A percentile compares a stretch with the other conserved stretches of the same genome.
These are phyloP conservation scores for Senna tora DNA, from an alignment of 306 rosid genomes.

Conservation along the genomic window DNA sequence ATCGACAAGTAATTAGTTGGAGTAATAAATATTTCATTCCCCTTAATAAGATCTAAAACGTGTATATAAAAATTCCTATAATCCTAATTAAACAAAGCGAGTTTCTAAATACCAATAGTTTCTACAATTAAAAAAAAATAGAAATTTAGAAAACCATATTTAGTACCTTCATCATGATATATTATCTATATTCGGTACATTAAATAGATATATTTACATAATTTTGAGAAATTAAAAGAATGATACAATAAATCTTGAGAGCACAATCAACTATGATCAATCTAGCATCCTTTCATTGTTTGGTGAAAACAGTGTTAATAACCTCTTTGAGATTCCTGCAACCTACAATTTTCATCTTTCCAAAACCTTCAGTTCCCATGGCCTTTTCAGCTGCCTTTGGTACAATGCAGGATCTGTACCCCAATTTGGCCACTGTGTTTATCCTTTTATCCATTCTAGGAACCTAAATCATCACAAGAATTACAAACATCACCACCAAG, in stretches of 20 bases:
- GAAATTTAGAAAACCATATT: too few species aligned
- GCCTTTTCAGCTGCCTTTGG: slow-evolving; percentile 66
- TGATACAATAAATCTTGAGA: slow-evolving; percentile 22
- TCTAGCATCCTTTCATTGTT: slow-evolving; percentile 34
- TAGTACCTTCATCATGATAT: too few species aligned
- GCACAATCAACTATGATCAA: slow-evolving; percentile 2
- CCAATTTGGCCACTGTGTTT: slow-evolving; percentile 70
- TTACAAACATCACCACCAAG: background rate
- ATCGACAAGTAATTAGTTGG: too few species aligned
- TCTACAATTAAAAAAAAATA: too few species aligned
- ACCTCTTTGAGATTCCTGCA: slow-evolving; percentile 87
- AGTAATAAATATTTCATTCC: too few species aligned
- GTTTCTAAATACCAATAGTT: too few species aligned
- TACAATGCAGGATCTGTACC: slow-evolving; percentile 71
- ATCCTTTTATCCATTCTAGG: slow-evolving; percentile 86
- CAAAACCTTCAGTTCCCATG: slow-evolving; percentile 45
- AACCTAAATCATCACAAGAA: slow-evolving; percentile 54
- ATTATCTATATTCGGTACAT: slow-evolving; percentile 5
- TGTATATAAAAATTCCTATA: too few species aligned
- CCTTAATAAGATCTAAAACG: too few species aligned
- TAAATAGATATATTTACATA: slow-evolving; percentile 28
- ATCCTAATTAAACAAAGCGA: too few species aligned
- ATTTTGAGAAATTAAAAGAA: background rate
- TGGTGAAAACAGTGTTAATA: slow-evolving; percentile 59
- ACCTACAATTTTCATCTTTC: slow-evolving; percentile 51